Base-by-base conservation (phyloP, 140 eudicot genomes). In the Erigeron philadelphicus region DNA sequence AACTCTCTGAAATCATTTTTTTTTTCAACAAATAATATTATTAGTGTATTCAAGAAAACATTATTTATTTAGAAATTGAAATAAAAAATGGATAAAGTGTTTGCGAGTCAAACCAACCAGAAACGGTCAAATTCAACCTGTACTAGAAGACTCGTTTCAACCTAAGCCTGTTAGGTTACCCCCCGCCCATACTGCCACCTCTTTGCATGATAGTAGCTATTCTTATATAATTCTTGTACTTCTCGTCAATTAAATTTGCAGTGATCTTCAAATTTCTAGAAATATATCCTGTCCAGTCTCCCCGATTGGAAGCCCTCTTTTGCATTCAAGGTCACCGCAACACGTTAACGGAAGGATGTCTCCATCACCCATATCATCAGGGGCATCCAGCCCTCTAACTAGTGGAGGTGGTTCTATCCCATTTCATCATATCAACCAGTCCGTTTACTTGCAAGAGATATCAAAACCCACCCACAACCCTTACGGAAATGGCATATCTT, bases 201-300 rank as follows among this genome's bases (percentile, higher is more conserved):
- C 59, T 15, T 1, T 6, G 16, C 31, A 11, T 31, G 23, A 59
- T 60, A 13, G 17, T 19, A 60, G 45, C 66, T 60, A 9, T 60
- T 19, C 11, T 6, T 53, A 15, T 15, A 15, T 40, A 31, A 63
- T 41, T 9, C 38, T 42, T 15, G 15, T 19, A 63, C 17, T 41
- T 10, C 42, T 17, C 50, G 17, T 41, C 41, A 11, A 11, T 8
- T 71, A 10, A 55, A 17, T 66, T 58, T 82, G 54, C 90, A 91
- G 96, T 70, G 96, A 86, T 66, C 73, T 88, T 45, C 90, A 86
- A 64, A 83, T 82, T 67, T 83, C 95, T 16, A 80, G 96, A 69
- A 84, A 91, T 73, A 77, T 91, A 69, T 91, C 98, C 0, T 88
- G 96, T 61, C 98, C 98, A 0, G 98, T 92, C 64, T 92, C 98